phyloP scores from a whole-genome alignment of 1,284 basidiomycete genomes.

The Fomitopsis pinicola region DNA sequence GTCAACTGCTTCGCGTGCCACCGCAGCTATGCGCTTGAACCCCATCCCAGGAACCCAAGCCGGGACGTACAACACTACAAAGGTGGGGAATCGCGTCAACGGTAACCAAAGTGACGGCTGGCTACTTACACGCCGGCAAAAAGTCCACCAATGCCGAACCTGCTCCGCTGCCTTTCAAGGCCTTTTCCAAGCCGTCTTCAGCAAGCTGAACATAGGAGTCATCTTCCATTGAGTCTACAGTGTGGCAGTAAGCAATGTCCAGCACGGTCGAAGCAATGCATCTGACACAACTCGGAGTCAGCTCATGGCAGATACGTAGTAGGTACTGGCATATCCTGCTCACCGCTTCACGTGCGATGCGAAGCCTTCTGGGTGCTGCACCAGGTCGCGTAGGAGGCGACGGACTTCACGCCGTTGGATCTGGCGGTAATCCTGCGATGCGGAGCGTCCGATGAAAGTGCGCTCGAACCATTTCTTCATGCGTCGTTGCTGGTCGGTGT shows the following conservation, averaged over 20 bases:
- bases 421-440: not conserved
- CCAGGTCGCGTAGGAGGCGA: constrained; percentile 19
- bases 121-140: constrained; percentile 40
- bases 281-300: not conserved
- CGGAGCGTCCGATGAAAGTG: too few species aligned
- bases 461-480: too few species aligned
- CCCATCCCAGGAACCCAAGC: constrained; percentile 24
- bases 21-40: constrained; percentile 21
- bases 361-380: constrained; percentile 20
- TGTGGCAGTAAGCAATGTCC: constrained; percentile 16
- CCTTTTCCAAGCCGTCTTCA: constrained; percentile 8
- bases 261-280: constrained; percentile 9
- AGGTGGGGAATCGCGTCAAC: not conserved
- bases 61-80: constrained; percentile 20
- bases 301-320: not conserved
- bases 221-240: constrained; percentile 2
- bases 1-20: constrained; percentile 8
- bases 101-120: constrained; percentile 1
- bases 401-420: constrained; percentile 23
- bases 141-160: constrained; percentile 51
- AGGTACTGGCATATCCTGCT: not conserved
- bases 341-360: constrained; percentile 22
- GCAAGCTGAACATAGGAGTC: constrained; percentile 13
- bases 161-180: constrained; percentile 31
- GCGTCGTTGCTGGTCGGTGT: too few species aligned